These are phyloP conservation scores for Torulaspora franciscae DNA, from an alignment of 805 yeast species.

Conservation along the genomic window DNA sequence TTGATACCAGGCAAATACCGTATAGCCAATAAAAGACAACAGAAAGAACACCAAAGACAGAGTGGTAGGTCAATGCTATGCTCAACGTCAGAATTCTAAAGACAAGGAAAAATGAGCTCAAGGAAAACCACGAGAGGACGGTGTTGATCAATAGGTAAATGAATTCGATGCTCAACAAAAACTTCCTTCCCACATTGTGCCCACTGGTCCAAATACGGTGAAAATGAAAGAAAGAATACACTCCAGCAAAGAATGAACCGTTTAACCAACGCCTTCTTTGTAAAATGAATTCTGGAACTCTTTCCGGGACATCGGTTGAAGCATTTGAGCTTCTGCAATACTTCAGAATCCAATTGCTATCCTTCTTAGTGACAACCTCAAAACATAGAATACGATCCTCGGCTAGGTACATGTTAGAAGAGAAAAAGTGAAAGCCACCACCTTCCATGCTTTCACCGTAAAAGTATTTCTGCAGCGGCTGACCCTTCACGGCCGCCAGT, in stretches of 20 bases:
- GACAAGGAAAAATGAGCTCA: conserved; percentile 85
- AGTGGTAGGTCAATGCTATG: conserved; percentile 50
- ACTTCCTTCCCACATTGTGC: conserved; percentile 63
- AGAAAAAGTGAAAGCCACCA: conserved; percentile 72
- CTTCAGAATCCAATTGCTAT: conserved; percentile 69
- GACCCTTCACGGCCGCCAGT: conserved; percentile 74
- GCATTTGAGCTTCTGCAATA: conserved; percentile 88
- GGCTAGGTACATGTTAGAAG: conserved; percentile 94
- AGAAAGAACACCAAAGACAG: conserved; percentile 71
- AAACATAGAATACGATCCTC: conserved; percentile 95
- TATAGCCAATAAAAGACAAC: conserved; percentile 83
- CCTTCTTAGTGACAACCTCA: conserved; percentile 83
- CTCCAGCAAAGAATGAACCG: conserved; percentile 93
- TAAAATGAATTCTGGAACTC: conserved; percentile 76
- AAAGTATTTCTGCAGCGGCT: conserved; percentile 83
- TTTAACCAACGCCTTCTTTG: conserved; percentile 97
- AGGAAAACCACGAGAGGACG: conserved; percentile 85
- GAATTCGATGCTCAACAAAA: conserved; percentile 72
- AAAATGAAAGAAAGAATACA: conserved; percentile 78
- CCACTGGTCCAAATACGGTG: conserved; percentile 72
- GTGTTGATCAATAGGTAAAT: conserved; percentile 69
- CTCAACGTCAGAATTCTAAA: conserved; percentile 82
- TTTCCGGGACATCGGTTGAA: conserved; percentile 92
- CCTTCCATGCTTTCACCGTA: conserved; percentile 81
- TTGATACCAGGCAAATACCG: conserved; percentile 70